Base-by-base conservation (phyloP, 2,329 filamentous ascomycete genomes). In the Aureobasidium subglaciale region DNA sequence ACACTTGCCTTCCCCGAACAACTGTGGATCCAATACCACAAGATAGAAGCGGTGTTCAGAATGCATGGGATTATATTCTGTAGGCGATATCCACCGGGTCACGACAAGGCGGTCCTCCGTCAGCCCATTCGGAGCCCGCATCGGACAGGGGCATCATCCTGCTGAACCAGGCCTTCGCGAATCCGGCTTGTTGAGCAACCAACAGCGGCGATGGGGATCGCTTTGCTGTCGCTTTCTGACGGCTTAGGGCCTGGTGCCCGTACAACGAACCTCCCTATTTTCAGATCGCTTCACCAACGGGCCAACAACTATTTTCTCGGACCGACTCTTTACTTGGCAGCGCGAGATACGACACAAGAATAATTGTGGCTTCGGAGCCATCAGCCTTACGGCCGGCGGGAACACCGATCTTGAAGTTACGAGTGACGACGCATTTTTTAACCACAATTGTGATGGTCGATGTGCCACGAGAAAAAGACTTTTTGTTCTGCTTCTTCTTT, bases 401-500 rank as follows among this genome's bases (percentile, higher is more conserved):
- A 30, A 41, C 13, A 52, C 25, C 29, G 29, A 34, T 27, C 45
- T 5, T 11, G 15, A 15, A 49, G 10, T 27, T 4, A n/a, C 2
- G 20, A 49, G 10, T 27, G 3, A n/a, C 2, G 37, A 29, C 48
- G 16, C 9, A 20, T 29, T 37, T 13, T 20, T 46, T 45, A 3
- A 48, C 32, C 13, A 25, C 45, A 22, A 29, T 9, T 18, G 18
- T 27, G 46, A 27, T 9, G 46, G n/a, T 29, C 20, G 11, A 22
- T 20, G 10, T 22, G 48, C 25, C 15, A 15, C 16, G n/a, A 24
- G 43, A 38, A 24, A 41, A 53, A 24, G 18, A 10, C 8, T 34
- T 41, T 42, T 43, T 30, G 9, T 38, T 54, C 15, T 20, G 35
- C 42, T 49, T 48, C 34, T 56, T 56, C 54, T 56, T 40, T 49